Evolutionary conservation across 1,284 basidiomycete genomes (phyloP), one percentile per base, ranked within the genome.

Genomic region (Mycosarcoma maydis): DNA sequence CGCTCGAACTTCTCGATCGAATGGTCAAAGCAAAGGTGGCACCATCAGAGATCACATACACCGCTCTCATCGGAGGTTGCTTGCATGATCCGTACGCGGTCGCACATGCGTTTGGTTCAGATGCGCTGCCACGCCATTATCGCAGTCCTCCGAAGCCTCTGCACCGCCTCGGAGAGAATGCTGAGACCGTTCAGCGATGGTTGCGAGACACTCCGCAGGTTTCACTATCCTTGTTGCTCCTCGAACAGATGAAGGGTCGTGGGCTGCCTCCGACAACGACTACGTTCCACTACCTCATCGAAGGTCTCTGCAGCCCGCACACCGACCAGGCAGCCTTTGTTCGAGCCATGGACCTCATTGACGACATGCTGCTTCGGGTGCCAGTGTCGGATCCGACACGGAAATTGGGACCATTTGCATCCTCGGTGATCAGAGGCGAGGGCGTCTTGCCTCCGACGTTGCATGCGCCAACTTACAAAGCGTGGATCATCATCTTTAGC

Each of bases 21-120:
- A 77, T 79, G 72, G 39, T 74, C n/a, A 24, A 43, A 6, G 62
- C 67, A n/a, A 64, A 61, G 19, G 46, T 75, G 7, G 54, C 58
- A 13, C 76, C 77, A 1, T 72, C 65, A 22, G 53, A 68, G 26
- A 45, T 76, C 32, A 76, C 77, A 3, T 78, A 76, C 50, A 70
- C 57, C 8, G 68, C 65, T 9, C 38, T 78, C 6, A 72, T 75
- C 14, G 52, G 47, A 27, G 62, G 64, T 5, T 52, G 67, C 13
- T n/a, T 74, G 17, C 48, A 64, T 23, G 46, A 67, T 34, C 45
- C 57, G 13, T 51, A 54, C 7, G 57, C 54, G 0, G 64, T 75
- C 11, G 58, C 46, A 1, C 45, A 69, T 22, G 59, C 60, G 4
- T 45, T 62, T 6, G 32, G 40, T 3, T 29, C 27, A 9, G 50